Evolutionary conservation across 495 filamentous ascomycete species (phyloP), one percentile per base, ranked within the genome.

Genomic region (Lasiosphaeriaceae sp.): DNA sequence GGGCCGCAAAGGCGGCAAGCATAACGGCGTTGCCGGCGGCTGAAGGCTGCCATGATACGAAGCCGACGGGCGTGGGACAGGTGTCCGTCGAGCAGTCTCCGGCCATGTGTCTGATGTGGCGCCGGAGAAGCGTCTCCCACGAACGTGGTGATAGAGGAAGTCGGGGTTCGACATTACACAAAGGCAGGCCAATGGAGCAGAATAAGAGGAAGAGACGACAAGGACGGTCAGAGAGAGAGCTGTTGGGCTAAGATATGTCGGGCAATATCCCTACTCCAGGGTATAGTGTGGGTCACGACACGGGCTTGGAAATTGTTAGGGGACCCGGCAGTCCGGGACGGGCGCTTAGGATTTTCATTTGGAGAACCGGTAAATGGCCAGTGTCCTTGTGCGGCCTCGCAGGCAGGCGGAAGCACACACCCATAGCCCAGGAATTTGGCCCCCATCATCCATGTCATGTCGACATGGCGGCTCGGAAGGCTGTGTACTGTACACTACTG

Each of bases 1-100:
- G 58, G 35, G 64, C 31, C 47, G 69, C 71, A 50, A 77, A 79
- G 22, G 70, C 54, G 11, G 64, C 69, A 29, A 79, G 66, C 53
- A 79, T 64, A 23, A 73, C 52, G 26, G 49, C 64, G 55, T 66
- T 72, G 21, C 66, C 71, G 2, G 62, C 69, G 2, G 71, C 58
- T 1, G 67, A 53, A 11, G 69, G 64, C 29, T 63, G 54, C 44
- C 67, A 67, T 20, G 50, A 46, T 21, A 72, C 57, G 44, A 69
- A 73, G 45, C 63, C 57, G 56, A 44, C 48, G n/a, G 52, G 57
- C 8, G 57, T 39, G 8, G 58, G 61, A 44, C 53, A 56, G 41
- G 47, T 56, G 22, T 52, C 39, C 19, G 50, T 7, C 7, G 52
- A 47, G 43, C 60, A 63, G 21, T 63, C 60, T 35, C 47, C 23